Evolutionary conservation across 257 asterid species (phyloP).

Genomic region (Apocynum venetum): DNA sequence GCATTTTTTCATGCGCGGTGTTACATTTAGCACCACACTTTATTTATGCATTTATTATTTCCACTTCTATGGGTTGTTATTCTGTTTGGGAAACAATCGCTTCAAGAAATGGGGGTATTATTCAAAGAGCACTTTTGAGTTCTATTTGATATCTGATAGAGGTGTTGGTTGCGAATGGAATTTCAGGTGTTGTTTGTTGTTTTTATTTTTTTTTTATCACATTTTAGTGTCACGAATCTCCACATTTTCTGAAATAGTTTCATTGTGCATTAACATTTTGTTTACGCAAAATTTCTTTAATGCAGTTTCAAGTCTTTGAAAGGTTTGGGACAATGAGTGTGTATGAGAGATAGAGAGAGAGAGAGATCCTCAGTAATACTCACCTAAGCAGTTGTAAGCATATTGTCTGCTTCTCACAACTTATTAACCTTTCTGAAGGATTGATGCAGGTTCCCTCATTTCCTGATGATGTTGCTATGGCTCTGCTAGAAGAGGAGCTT

Average conservation of each 20-base stretch:
- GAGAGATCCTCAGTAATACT: background rate
- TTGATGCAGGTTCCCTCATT: slow-evolving; percentile 82
- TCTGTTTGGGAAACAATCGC: background rate
- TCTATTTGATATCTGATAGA: background rate
- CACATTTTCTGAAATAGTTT: background rate
- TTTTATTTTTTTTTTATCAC: background rate
- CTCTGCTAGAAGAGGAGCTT: slow-evolving; percentile 95
- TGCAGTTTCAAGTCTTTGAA: background rate
- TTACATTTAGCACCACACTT: too few species aligned
- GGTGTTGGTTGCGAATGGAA: background rate
- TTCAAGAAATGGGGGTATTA: background rate
- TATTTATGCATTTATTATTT: too few species aligned
- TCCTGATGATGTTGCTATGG: slow-evolving; percentile 99
- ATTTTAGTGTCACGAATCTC: background rate
- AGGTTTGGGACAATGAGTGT: background rate
- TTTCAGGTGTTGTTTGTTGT: background rate
- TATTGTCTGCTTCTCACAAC: background rate
- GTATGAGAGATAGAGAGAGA: background rate
- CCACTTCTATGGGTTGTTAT: background rate
- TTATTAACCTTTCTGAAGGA: slow-evolving; percentile 1
- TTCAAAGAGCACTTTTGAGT: background rate
- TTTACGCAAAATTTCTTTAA: background rate
- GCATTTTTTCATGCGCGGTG: too few species aligned
- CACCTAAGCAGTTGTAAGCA: background rate
- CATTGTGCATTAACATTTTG: background rate